Conservation (phyloP, 345 rosid species). For the Murraya paniculata region DNA sequence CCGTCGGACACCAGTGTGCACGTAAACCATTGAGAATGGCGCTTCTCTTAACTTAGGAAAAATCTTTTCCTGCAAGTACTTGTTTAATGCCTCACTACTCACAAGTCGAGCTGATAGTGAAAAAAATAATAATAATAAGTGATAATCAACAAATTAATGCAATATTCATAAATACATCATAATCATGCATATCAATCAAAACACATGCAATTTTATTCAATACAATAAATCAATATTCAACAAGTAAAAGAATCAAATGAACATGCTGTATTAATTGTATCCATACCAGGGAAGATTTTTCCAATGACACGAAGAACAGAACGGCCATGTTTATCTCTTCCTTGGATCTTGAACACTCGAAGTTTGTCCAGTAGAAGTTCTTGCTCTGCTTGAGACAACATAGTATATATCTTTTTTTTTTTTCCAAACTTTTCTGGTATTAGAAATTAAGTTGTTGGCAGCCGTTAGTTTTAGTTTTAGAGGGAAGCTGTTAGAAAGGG, state of each 20-base stretch:
- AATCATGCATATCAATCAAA: too few relatives aligned
- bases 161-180: too few relatives aligned
- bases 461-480: slow-evolving; percentile 3
- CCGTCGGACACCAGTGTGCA: slow-evolving; percentile 47
- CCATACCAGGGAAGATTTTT: slow-evolving; percentile 13
- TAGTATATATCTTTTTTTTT: too few relatives aligned
- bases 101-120: slow-evolving; percentile 33
- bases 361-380: slow-evolving; percentile 33
- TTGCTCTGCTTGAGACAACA: slow-evolving; percentile 22
- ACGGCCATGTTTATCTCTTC: slow-evolving; percentile 34
- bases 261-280: neutral
- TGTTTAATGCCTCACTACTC: slow-evolving; percentile 39
- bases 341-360: slow-evolving; percentile 35
- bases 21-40: slow-evolving; percentile 52
- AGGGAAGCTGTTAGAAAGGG: slow-evolving; percentile 2
- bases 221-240: too few relatives aligned
- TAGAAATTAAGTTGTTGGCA: neutral
- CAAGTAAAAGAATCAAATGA: neutral
- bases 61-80: slow-evolving; percentile 45
- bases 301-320: slow-evolving; percentile 30
- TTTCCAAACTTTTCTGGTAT: too few relatives aligned
- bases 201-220: too few relatives aligned
- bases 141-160: too few relatives aligned
- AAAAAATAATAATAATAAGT: neutral
- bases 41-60: slow-evolving; percentile 33